phyloP scores from a whole-genome alignment of 2,329 filamentous ascomycete species.

The Tolypocladium inflatum region DNA sequence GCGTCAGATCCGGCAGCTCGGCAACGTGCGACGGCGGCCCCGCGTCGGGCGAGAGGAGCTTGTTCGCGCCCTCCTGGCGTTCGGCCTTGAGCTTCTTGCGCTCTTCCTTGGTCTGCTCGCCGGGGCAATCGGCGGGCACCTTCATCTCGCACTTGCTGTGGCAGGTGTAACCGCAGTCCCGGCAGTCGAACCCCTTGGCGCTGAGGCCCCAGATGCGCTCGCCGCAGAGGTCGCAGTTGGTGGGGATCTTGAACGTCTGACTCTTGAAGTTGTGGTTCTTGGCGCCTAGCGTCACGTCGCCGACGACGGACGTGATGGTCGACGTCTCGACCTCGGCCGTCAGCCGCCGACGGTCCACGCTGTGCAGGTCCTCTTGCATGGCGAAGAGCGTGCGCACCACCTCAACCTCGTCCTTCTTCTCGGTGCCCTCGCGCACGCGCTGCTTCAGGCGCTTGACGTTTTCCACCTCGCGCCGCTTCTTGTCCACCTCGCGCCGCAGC shows the following conservation, averaged over 20 bases:
- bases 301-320: constrained; percentile 83
- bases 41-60: constrained; percentile 39
- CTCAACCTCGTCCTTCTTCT: constrained; percentile 82
- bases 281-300: constrained; percentile 84
- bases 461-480: constrained; percentile 79
- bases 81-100: constrained; percentile 87
- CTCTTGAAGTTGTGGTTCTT: constrained; percentile 97
- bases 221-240: constrained; percentile 93
- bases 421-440: constrained; percentile 69
- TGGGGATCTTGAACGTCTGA: constrained; percentile 99
- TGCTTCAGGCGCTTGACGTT: constrained; percentile 63
- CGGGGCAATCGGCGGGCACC: constrained; percentile 89
- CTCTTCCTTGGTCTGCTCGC: constrained; percentile 88
- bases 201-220: constrained; percentile 96
- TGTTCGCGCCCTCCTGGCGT: constrained; percentile 69
- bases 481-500: constrained; percentile 72
- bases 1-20: constrained; percentile 59
- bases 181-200: constrained; percentile 92
- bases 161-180: constrained; percentile 94
- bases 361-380: constrained; percentile 76
- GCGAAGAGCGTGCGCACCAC: constrained; percentile 75
- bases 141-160: constrained; percentile 99
- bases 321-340: constrained; percentile 89
- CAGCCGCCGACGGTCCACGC: constrained; percentile 72
- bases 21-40: constrained; percentile 34